Percentiles rank a stretch among this genome's conserved stretches.
Conservation (phyloP, 2,329 filamentous ascomycete species). For the Xylariaceae sp. region DNA sequence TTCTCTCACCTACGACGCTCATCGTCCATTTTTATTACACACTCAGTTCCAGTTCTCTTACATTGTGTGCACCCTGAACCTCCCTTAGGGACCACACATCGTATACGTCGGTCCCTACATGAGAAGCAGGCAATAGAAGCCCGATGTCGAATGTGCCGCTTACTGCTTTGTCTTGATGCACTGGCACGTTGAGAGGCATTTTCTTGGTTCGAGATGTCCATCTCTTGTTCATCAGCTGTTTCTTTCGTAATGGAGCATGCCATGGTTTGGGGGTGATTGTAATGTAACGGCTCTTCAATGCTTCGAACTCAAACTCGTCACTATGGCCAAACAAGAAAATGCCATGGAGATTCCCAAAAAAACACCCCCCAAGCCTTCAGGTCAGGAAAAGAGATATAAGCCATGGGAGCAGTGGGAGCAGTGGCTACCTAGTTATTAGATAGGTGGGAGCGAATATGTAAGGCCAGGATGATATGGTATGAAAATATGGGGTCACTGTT, state of each 20-base stretch:
- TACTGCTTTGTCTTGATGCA: conserved; percentile 21
- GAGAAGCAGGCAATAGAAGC: conserved; percentile 31
- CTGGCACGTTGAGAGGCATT: conserved; percentile 26
- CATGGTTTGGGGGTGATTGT: conserved; percentile 11
- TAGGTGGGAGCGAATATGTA: conserved; percentile 4
- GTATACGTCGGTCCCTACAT: conserved; percentile 32
- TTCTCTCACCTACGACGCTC: conserved; percentile 31
- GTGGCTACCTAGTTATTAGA: conserved; percentile 16
- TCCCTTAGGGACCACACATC: conserved; percentile 31
- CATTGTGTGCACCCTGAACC: conserved; percentile 28
- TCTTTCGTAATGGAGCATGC: conserved; percentile 13
- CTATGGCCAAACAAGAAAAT: conserved; percentile 7
- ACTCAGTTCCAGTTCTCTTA: conserved; percentile 29
- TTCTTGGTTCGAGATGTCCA: conserved; percentile 29
- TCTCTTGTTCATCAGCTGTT: conserved; percentile 16
- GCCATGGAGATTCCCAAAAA: conserved; percentile 14
- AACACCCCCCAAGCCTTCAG: neutral
- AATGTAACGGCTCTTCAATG: conserved; percentile 13
- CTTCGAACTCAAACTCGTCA: conserved; percentile 8
- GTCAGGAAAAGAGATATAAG: conserved; percentile 11
- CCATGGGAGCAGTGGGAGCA: conserved; percentile 2
- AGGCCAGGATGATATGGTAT: conserved; percentile 13
- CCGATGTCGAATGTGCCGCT: conserved; percentile 28
- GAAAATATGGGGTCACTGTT: conserved; percentile 19
- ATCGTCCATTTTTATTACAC: conserved; percentile 32